phyloP scores from a whole-genome alignment of 2,329 filamentous ascomycete genomes.

The Biscogniauxia mediterranea region DNA sequence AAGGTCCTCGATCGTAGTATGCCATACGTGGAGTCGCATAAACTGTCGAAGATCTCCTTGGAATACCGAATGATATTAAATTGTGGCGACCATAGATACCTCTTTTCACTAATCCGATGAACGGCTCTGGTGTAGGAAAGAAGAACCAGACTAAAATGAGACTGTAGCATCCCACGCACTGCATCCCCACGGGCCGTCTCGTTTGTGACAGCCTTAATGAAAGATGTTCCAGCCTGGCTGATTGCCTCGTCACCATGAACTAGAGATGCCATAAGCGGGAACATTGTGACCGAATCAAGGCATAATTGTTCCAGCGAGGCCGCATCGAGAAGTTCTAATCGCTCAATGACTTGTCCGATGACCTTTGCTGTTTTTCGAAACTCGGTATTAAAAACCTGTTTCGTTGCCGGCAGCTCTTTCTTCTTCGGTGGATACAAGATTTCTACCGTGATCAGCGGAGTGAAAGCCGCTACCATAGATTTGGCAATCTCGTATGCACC shows the following conservation, averaged over 20 bases:
- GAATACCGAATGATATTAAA: conserved; percentile 56
- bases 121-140: conserved; percentile 44
- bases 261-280: conserved; percentile 73
- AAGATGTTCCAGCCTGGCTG: conserved; percentile 74
- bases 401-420: conserved; percentile 40
- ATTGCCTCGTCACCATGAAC: conserved; percentile 78
- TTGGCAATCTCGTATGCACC: conserved; percentile 71
- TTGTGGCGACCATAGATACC: conserved; percentile 56
- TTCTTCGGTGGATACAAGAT: conserved; percentile 60
- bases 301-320: conserved; percentile 69
- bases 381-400: conserved; percentile 74
- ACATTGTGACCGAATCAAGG: conserved; percentile 64
- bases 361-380: conserved; percentile 55
- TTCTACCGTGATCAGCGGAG: conserved; percentile 72
- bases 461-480: conserved; percentile 68
- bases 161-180: conserved; percentile 44
- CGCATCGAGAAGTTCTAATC: conserved; percentile 72
- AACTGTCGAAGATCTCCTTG: conserved; percentile 53
- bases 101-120: conserved; percentile 40
- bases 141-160: conserved; percentile 44
- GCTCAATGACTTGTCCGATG: conserved; percentile 73
- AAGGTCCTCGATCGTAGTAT: conserved; percentile 56
- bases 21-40: conserved; percentile 56
- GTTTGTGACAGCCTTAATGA: conserved; percentile 79
- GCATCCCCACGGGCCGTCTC: conserved; percentile 56